These are phyloP conservation scores for Miscanthus lutarioriparius DNA, from an alignment of 176 grass and related monocot species.

Conservation along the genomic window DNA sequence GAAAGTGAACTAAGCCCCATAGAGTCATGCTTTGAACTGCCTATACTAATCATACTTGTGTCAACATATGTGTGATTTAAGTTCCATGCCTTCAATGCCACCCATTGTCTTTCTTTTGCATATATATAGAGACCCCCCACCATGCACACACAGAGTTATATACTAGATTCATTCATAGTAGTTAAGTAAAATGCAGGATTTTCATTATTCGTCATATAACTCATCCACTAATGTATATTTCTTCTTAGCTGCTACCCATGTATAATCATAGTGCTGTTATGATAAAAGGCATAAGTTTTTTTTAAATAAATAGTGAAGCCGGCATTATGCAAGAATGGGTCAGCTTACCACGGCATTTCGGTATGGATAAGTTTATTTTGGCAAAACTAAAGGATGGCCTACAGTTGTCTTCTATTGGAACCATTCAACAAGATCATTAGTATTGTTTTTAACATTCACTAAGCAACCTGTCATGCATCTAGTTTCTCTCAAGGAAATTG, in stretches of 20 bases:
- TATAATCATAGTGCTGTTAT: neutral
- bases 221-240: neutral
- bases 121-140: too few relatives aligned
- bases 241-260: neutral
- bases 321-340: neutral
- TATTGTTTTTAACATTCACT: neutral
- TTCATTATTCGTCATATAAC: neutral
- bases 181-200: neutral
- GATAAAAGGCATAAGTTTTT: neutral
- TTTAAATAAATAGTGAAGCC: neutral
- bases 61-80: neutral
- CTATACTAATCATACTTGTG: neutral
- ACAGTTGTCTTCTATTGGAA: neutral
- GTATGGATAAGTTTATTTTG: neutral
- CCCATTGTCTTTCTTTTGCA: neutral
- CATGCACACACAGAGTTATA: neutral
- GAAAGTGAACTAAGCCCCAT: constrained; percentile 6
- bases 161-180: neutral
- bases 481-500: neutral
- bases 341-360: neutral
- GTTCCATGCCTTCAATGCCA: neutral
- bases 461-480: neutral
- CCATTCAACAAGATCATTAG: neutral
- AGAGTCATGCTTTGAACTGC: neutral
- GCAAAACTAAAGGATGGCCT: neutral